Evolutionary conservation across 345 rosid genomes (phyloP), one percentile per base, ranked within the genome.

Genomic region (Barbarea vulgaris): DNA sequence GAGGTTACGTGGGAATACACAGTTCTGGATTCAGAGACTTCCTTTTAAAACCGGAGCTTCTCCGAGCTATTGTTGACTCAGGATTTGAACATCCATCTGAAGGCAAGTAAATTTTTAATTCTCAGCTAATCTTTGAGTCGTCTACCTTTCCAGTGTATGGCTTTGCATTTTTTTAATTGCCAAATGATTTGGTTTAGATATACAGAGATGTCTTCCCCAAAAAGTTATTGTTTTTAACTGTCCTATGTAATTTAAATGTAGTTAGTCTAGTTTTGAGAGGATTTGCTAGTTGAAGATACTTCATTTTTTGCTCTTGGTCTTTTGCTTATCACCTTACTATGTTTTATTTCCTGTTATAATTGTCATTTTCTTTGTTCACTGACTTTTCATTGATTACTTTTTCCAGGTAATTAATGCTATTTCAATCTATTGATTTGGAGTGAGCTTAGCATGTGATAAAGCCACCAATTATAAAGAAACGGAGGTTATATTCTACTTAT

Each of bases 11-110:
- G 37, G 97, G 99, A 31, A 95, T 96, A 56, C 98, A 96, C 94
- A 93, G 98, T 80, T 96, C 99, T 4, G 98, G 99, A 79, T 96
- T 96, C 88, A 96, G 98, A 84, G 99, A 96, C 89, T 96, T 96
- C 83, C 97, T 96, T 44, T 79, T 96, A 81, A 96, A 96, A 81
- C 99, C 99, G 41, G 98, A 95, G 88, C 98, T 95, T 73, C 98
- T 95, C 56, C 85, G 98, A 21, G 93, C 99, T 6, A 95, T 95
- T 52, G 98, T 92, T 36, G 99, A 95, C 82, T 95, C 99, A 0
- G 98, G 99, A 44, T 95, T 95, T 84, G 98, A 95, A 89, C 99
- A 92, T 82, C 99, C 99, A 24, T 95, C 99, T 0, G 98, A 95
- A 95, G 99, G 99, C 84, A 85, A 81, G 33, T 42, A 15, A 8